Percentiles rank a stretch among this genome's conserved stretches.
These are phyloP conservation scores for Chrysanthemum lavandulifolium DNA, from an alignment of 129 eudicot species.

Conservation along the genomic window DNA sequence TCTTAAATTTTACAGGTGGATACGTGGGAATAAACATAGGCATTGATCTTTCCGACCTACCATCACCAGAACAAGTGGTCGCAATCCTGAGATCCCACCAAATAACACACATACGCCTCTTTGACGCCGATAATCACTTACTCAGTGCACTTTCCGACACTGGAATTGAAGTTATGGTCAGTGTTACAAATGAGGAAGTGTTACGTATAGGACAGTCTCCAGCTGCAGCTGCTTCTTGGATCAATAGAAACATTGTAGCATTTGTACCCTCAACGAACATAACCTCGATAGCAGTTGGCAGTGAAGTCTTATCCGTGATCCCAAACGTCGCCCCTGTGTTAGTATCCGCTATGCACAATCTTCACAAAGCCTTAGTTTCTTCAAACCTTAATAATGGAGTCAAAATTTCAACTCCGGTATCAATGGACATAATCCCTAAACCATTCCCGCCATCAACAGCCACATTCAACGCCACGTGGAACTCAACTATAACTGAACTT, in stretches of 20 bases:
- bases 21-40: constrained; percentile 75
- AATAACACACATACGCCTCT: constrained; percentile 76
- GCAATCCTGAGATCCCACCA: constrained; percentile 58
- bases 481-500: constrained; percentile 46
- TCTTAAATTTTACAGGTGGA: constrained; percentile 49
- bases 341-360: constrained; percentile 67
- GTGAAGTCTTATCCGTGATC: constrained; percentile 64
- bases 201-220: constrained; percentile 65
- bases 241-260: constrained; percentile 71
- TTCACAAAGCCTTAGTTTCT: constrained; percentile 75
- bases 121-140: constrained; percentile 67
- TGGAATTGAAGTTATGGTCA: constrained; percentile 64
- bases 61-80: constrained; percentile 62
- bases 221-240: constrained; percentile 70
- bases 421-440: constrained; percentile 63
- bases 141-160: constrained; percentile 77
- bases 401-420: constrained; percentile 68
- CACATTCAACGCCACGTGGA: constrained; percentile 58
- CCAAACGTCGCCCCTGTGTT: constrained; percentile 71
- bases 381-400: constrained; percentile 61
- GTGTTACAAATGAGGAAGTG: constrained; percentile 76
- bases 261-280: constrained; percentile 78
- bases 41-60: constrained; percentile 62
- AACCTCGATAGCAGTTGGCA: constrained; percentile 78
- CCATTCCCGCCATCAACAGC: constrained; percentile 93